Evolutionary conservation across 176 grass and related monocot genomes (phyloP), one percentile per base, ranked within the genome.

Genomic region (Triticum monococcum): DNA sequence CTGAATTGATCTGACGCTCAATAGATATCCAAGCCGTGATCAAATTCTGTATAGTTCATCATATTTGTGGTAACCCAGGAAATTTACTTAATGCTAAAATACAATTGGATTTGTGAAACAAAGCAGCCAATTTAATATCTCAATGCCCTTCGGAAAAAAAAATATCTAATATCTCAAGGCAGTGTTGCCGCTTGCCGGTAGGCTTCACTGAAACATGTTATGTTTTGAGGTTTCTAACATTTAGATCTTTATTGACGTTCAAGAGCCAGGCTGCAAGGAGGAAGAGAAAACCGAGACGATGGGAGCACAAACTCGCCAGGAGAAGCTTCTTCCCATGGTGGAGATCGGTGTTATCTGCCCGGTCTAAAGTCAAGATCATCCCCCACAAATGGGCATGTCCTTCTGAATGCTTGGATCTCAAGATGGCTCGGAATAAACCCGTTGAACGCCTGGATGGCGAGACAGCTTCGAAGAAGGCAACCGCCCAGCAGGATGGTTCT

Each of bases 261-360:
- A 36, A 36, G 69, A 72, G 37, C 30, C 79, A 54, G 64, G 64
- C 11, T 54, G 28, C 30, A n/a, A 81, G 24, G 22, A 81, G 24
- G 22, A 81, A 67, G 63, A 48, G 14, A 48, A 10, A 48, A 66
- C 63, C 64, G 2, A 68, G 79, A 35, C 18, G 18, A 16, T 12
- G 43, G 36, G 46, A 81, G 45, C 79, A 35, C 9, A 46, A 23
- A 69, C 50, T 33, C 79, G 30, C 17, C 11, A 81, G 64, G 41
- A 81, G 66, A 22, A 68, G 63, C 50, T 68, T 81, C 26, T 69
- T 68, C n/a, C 64, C 79, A 14, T 54, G 31, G 30, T 81, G 79
- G 64, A 81, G 64, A 23, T 81, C 79, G 23, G 43, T 81, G 10
- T 54, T 81, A 14, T 52, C 20, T 50, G 30, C 41, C 18, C 10